Conservation (phyloP, 345 rosid species). For the Aegle marmelos region DNA sequence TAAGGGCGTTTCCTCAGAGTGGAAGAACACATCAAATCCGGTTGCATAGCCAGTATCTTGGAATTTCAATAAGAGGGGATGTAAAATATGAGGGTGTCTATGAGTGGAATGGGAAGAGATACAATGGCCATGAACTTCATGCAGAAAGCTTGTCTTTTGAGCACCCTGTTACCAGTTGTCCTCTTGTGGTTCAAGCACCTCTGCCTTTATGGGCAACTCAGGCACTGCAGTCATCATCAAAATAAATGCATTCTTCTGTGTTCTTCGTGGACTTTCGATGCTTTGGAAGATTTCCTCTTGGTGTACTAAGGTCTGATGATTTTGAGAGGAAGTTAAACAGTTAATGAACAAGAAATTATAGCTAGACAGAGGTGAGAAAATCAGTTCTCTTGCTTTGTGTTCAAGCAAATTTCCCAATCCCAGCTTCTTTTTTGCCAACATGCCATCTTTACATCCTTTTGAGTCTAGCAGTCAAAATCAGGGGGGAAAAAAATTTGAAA, state of each 20-base stretch:
- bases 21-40: conserved; percentile 96
- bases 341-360: not conserved
- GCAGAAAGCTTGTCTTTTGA: conserved; percentile 79
- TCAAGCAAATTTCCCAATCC: not conserved
- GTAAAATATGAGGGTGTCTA: conserved; percentile 81
- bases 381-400: not conserved
- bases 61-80: conserved; percentile 76
- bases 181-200: conserved; percentile 49
- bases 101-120: conserved; percentile 61
- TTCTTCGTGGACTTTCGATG: not conserved
- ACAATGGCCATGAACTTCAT: conserved; percentile 72
- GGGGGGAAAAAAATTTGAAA: not conserved
- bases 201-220: conserved; percentile 61
- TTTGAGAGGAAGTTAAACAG: not conserved
- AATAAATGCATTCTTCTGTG: not conserved
- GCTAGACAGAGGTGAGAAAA: not conserved
- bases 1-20: conserved; percentile 72
- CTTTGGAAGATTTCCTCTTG: not conserved
- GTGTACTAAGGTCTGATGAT: not conserved
- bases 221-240: conserved; percentile 15
- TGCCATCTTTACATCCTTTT: not conserved
- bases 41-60: conserved; percentile 86
- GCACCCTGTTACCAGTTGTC: conserved; percentile 61
- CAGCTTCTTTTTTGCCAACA: not conserved
- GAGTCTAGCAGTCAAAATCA: not conserved